Conservation (phyloP, 768 basidiomycete species). For the Pisolithus orientalis region DNA sequence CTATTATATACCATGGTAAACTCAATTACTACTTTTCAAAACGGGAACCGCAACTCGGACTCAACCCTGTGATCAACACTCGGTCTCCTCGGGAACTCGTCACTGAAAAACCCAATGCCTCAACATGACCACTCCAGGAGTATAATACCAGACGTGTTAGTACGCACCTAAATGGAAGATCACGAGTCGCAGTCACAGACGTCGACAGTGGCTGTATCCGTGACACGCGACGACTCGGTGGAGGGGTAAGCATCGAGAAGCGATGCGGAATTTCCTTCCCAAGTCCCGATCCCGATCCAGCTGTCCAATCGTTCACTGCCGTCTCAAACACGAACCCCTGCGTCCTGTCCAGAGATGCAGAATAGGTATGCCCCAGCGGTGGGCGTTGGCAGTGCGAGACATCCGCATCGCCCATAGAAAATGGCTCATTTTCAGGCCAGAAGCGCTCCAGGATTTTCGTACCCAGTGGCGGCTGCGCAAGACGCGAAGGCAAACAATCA, state of each 20-base stretch:
- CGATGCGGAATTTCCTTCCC: background rate
- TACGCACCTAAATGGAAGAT: background rate
- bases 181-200: background rate
- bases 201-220: background rate
- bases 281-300: no score
- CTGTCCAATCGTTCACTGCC: no score
- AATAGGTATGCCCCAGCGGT: no score
- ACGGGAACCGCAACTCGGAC: background rate
- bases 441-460: slow-evolving; percentile 2
- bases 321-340: no score
- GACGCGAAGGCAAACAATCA: no score
- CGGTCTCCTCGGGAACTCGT: background rate
- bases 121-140: background rate
- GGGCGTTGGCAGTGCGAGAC: background rate
- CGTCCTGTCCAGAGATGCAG: no score
- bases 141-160: background rate
- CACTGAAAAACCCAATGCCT: background rate
- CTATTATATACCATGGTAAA: background rate
- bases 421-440: slow-evolving; percentile 1
- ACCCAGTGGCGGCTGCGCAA: background rate
- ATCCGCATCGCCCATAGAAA: background rate
- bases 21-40: background rate
- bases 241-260: background rate
- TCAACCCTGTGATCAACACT: background rate
- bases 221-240: background rate